Evolutionary conservation across 768 basidiomycete species (phyloP), one percentile per base, ranked within the genome.

Genomic region (Royoungia palumana): DNA sequence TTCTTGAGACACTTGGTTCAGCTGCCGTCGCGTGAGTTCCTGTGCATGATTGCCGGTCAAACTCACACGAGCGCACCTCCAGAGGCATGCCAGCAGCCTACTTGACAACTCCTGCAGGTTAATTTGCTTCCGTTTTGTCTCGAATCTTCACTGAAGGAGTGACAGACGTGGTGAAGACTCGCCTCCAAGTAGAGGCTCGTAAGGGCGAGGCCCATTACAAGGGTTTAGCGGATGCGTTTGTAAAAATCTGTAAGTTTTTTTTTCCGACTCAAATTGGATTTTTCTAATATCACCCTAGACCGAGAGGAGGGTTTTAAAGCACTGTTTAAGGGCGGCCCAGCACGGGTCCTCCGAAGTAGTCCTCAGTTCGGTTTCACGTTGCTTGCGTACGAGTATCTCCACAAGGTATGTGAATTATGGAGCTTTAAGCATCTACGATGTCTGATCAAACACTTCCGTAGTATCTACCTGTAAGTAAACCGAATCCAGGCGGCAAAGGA

Each of bases 51-150:
- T 47, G 57, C 51, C 54, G 51, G 44, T 20, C 38, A 25, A 41
- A 34, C 55, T 52, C 47, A 65, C 59, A 66, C 72, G 58, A 68
- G 56, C 52, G 53, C 52, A 47, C 48, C 54, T 57, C 21, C 19
- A 95, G 94, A 57, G 96, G 96, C 54, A 97, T 97, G 94, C 95
- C 95, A 47, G 94, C 94, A 37, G 93, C 94, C 34, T 94, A 94
- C 70, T 72, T 95, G 54, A 91, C 91, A 27, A 94, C 92, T 9
- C 92, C 93, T 35, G 89, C 89, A 59, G 90, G 90, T 89, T 56
- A 60, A 74, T 55, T 47, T 46, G 39, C 17, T 50, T 55, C 20
- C 35, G 13, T 34, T 35, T 38, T 47, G 20, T 57, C 51, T 21
- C n/a, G 24, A n/a, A 42, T 30, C 22, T 28, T 27, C 24, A 40